These are phyloP conservation scores for Pichia kudriavzevii DNA, from an alignment of 1,139 yeast genomes.

Conservation along the genomic window DNA sequence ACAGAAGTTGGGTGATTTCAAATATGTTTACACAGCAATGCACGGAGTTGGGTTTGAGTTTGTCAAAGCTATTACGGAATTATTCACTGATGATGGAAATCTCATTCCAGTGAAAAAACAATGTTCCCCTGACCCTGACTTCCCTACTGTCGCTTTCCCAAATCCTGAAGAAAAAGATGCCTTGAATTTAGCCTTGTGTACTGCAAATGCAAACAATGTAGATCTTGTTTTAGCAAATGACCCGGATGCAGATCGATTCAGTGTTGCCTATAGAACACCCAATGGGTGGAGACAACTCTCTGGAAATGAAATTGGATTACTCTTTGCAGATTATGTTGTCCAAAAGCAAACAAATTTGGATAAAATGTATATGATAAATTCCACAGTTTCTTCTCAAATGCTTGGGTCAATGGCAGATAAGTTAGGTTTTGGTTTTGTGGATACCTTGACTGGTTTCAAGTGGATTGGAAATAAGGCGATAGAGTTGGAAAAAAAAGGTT, in stretches of 20 bases:
- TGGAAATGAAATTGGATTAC: conserved; percentile 84
- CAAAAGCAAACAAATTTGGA: conserved; percentile 20
- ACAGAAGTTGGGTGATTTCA: conserved; percentile 22
- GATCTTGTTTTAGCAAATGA: conserved; percentile 77
- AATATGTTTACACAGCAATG: conserved; percentile 83
- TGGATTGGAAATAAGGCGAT: conserved; percentile 94
- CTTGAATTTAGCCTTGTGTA: conserved; percentile 55
- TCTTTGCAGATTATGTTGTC: conserved; percentile 65
- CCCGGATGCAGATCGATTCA: conserved; percentile 94
- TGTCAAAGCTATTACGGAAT: conserved; percentile 26
- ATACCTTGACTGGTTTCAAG: conserved; percentile 91
- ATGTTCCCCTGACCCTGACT: conserved; percentile 69
- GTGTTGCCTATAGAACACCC: conserved; percentile 54
- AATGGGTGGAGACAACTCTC: conserved; percentile 67
- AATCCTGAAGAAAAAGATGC: conserved; percentile 97
- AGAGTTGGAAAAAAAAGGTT: conserved; percentile 58
- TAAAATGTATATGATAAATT: conserved; percentile 61
- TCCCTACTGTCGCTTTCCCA: conserved; percentile 82
- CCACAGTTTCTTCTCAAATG: conserved; percentile 88
- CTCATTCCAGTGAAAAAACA: conserved; percentile 48
- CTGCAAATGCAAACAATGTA: conserved; percentile 40
- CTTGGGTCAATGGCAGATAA: conserved; percentile 59
- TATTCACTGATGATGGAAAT: conserved; percentile 1
- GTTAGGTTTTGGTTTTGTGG: conserved; percentile 58
- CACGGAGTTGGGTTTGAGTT: conserved; percentile 82